Base-by-base conservation (phyloP, 106 monocot species). In the Acorus gramineus region DNA sequence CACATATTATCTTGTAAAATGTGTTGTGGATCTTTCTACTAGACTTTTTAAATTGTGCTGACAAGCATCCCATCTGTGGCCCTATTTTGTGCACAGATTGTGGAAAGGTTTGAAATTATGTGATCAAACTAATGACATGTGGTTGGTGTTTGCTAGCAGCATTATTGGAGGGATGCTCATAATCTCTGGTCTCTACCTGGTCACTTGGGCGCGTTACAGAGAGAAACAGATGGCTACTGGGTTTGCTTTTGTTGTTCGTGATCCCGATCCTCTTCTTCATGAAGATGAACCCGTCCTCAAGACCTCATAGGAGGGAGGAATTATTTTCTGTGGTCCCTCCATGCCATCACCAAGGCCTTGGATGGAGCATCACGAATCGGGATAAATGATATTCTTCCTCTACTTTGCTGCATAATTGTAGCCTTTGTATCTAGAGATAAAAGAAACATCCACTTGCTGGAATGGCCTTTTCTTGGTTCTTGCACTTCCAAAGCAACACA, bases 121-220 rank as follows among this genome's bases (percentile, higher is more conserved):
- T 28, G 28, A 28, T 28, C 28, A 28, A 28, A 28, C 28, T 28
- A 28, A 28, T 28, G 28, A 1, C 28, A 28, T 28, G 28, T 28
- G 28, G 28, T 53, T 14, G 48, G 60, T 7, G 43, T 75, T 55
- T 73, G 12, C 43, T 69, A 46, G 43, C 70, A 86, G 91, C 63
- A 64, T 86, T 60, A 64, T 81, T 76, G 86, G 86, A 9, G 86
- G 86, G 47, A 11, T 54, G 47, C 62, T 92, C 13, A 86, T 86
- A 50, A 69, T 86, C 42, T 69, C 55, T 71, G 86, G 86, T 14
- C 60, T 90, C n/a, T 86, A 86, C 71, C 50, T 86, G 42, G 90
- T 90, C 42, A 90, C 86, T 4, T 93, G 93, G 93, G 89, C 89
- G 4, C 79, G 89, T 7, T 68, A 70, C 50, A 66, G 60, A 14